phyloP scores from a whole-genome alignment of 768 basidiomycete species.

The Gloeopeniophorella convolvens region DNA sequence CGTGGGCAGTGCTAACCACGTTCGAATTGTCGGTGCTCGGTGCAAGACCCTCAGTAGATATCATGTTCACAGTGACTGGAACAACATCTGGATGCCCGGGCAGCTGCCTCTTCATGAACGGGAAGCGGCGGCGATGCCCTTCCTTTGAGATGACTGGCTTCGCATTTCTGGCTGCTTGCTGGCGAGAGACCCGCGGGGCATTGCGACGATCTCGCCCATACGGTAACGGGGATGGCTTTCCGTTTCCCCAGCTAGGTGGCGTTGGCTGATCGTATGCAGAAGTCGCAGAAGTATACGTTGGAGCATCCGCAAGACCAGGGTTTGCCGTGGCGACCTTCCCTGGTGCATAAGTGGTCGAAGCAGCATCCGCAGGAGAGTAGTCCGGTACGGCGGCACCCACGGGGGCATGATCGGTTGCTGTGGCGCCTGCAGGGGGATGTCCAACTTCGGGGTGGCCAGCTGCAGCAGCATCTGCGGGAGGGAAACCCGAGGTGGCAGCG shows the following conservation, averaged over 20 bases:
- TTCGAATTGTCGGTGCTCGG: neutral
- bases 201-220: slow-evolving; percentile 5
- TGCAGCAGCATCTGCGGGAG: too few relatives aligned
- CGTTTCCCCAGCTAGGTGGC: slow-evolving; percentile 5
- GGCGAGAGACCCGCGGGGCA: slow-evolving; percentile 9
- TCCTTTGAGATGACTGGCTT: neutral
- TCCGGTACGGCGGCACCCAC: too few relatives aligned
- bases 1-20: neutral
- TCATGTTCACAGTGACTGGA: slow-evolving; percentile 15
- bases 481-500: too few relatives aligned
- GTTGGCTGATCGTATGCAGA: neutral
- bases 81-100: neutral
- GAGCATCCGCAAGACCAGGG: neutral
- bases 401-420: too few relatives aligned
- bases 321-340: too few relatives aligned
- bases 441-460: too few relatives aligned
- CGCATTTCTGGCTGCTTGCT: neutral
- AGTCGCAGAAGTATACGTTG: neutral
- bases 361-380: too few relatives aligned
- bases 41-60: slow-evolving; percentile 1
- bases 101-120: slow-evolving; percentile 11
- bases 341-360: too few relatives aligned
- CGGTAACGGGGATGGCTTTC: slow-evolving; percentile 13
- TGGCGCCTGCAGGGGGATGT: too few relatives aligned
- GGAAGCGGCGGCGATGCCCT: slow-evolving; percentile 4